These are phyloP conservation scores for Chlorophyllum brunneum DNA, from an alignment of 768 basidiomycete genomes.

Conservation along the genomic window DNA sequence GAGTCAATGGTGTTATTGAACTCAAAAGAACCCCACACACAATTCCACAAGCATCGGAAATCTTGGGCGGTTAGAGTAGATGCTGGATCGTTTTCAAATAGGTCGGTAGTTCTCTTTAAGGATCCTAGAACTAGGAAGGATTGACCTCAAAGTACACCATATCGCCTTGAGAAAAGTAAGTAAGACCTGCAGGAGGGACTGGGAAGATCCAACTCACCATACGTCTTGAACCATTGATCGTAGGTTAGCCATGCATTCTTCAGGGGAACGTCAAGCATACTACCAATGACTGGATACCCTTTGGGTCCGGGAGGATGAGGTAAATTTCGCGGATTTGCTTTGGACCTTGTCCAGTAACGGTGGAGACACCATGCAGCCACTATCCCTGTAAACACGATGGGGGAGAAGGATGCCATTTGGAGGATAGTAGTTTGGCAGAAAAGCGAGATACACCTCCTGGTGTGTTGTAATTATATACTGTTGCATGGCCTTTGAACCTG, in stretches of 20 bases:
- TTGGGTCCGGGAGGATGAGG: constrained; percentile 17
- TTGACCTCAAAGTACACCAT: constrained; percentile 15
- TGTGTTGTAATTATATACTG: no score
- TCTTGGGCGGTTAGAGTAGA: constrained; percentile 15
- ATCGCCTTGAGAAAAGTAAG: constrained; percentile 6
- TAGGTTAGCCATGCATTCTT: constrained; percentile 13
- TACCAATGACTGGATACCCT: constrained; percentile 15
- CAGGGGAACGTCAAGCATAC: constrained; percentile 6
- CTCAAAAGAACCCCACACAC: not conserved
- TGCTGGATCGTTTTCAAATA: constrained; percentile 18
- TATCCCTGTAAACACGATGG: no score
- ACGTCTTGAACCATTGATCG: constrained; percentile 11
- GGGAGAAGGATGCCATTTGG: no score
- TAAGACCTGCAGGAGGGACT: not conserved
- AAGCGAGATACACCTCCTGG: no score
- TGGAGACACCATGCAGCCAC: no score
- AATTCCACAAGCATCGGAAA: constrained; percentile 4
- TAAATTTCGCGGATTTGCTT: constrained; percentile 2
- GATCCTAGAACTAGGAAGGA: constrained; percentile 14
- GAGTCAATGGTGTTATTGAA: not conserved
- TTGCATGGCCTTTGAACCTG: no score
- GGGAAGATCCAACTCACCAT: no score
- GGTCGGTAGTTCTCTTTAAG: constrained; percentile 3
- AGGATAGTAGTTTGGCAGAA: no score
- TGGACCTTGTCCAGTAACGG: no score